Evolutionary conservation across 768 basidiomycete genomes (phyloP), one percentile per base, ranked within the genome.

Genomic region (Boletus sp.): DNA sequence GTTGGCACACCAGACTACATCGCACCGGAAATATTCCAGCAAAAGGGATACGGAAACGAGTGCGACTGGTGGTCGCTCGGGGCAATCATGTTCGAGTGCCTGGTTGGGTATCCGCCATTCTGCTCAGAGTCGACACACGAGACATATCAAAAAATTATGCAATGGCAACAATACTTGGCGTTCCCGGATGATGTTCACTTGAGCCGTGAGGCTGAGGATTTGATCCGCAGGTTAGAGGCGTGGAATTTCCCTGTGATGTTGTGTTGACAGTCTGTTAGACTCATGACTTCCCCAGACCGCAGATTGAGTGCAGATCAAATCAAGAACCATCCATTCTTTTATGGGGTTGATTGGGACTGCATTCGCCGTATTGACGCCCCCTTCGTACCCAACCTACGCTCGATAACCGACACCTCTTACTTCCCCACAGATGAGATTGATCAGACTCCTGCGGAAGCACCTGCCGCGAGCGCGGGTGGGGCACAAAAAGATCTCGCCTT

Each of bases 21-120:
- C 64, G 94, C 96, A 3, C 94, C 95, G 1, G 95, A 98, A 71
- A 97, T 98, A 67, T 98, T 98, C 80, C 73, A 89, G 58, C 93
- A 95, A 71, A 88, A 92, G 69, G 97, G 97, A n/a, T 98, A 98
- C 71, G 94, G 92, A 24, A 92, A 95, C 66, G 95, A 96, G 73
- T 98, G 95, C 67, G 97, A 99, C 73, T 98, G 95, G 94, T 99
- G 97, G 97, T 97, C 95, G 8, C 80, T 98, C 30, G 97, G 97
- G 5, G 92, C 94, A 17, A 98, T 98, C 77, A 95, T 93, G 90
- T 99, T 97, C 71, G 96, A 98, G 74, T 97, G 90, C 73, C 77
- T 98, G 24, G 92, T 98, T 62, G 97, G 97, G 54, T 98, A 97
- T 73, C 94, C 95, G 24, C 94, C 94, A 0, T 95, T 98, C 77